These are phyloP conservation scores for Neohortaea acidophila DNA, from an alignment of 495 filamentous ascomycete genomes.

Conservation along the genomic window DNA sequence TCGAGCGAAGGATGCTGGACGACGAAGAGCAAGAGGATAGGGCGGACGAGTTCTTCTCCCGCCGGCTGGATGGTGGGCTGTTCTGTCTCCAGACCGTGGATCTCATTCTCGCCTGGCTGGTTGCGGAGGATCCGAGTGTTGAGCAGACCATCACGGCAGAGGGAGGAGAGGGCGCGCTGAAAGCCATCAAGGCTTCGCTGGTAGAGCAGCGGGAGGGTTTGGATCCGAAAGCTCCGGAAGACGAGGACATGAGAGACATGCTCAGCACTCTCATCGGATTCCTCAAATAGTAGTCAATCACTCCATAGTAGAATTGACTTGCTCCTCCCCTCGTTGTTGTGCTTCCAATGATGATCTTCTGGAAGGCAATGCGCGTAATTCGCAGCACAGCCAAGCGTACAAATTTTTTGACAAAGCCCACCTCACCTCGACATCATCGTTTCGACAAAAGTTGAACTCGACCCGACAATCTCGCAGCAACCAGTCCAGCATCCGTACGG, in stretches of 20 bases:
- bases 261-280: slow-evolving; percentile 43
- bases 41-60: slow-evolving; percentile 68
- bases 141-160: slow-evolving; percentile 46
- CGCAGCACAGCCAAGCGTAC: too few relatives aligned
- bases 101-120: slow-evolving; percentile 77
- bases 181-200: slow-evolving; percentile 49
- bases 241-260: slow-evolving; percentile 46
- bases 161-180: slow-evolving; percentile 53
- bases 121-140: slow-evolving; percentile 78
- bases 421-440: too few relatives aligned
- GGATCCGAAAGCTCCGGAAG: slow-evolving; percentile 40
- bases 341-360: too few relatives aligned
- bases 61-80: slow-evolving; percentile 71
- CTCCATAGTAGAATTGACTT: too few relatives aligned
- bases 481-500: too few relatives aligned
- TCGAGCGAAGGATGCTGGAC: slow-evolving; percentile 33
- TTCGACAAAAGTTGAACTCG: too few relatives aligned
- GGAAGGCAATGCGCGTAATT: too few relatives aligned
- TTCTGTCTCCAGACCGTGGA: slow-evolving; percentile 80
- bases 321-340: too few relatives aligned
- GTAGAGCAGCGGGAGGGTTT: slow-evolving; percentile 55
- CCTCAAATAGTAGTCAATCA: slow-evolving; percentile 15
- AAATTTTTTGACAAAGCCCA: too few relatives aligned
- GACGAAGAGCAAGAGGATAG: slow-evolving; percentile 46
- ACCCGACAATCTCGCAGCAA: too few relatives aligned